These are phyloP conservation scores for Trametes punicea DNA, from an alignment of 768 basidiomycete genomes.

Conservation along the genomic window DNA sequence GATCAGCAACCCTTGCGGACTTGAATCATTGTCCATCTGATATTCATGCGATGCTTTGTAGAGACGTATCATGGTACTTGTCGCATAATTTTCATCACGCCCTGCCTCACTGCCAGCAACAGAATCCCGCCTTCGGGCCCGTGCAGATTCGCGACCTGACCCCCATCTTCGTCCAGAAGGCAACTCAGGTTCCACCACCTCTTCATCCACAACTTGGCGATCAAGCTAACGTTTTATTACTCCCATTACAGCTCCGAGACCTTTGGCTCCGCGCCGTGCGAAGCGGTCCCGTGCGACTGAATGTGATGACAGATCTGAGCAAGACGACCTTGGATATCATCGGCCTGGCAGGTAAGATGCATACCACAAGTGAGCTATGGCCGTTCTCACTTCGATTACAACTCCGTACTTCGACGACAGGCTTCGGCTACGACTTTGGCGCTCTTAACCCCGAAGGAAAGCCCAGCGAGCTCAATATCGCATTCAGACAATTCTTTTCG, in stretches of 20 bases:
- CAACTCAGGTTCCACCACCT: slow-evolving; percentile 43
- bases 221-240: too few species aligned
- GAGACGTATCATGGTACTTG: slow-evolving; percentile 29
- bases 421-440: slow-evolving; percentile 36
- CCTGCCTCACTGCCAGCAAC: neutral
- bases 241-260: slow-evolving; percentile 23
- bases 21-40: too few species aligned
- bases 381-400: neutral
- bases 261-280: slow-evolving; percentile 28
- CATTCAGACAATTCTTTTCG: slow-evolving; percentile 28
- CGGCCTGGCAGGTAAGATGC: slow-evolving; percentile 35
- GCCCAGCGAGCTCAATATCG: slow-evolving; percentile 31
- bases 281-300: slow-evolving; percentile 25
- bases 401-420: slow-evolving; percentile 11
- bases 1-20: too few species aligned
- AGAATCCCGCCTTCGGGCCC: slow-evolving; percentile 69
- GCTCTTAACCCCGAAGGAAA: slow-evolving; percentile 26
- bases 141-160: slow-evolving; percentile 57
- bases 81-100: neutral
- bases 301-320: slow-evolving; percentile 34
- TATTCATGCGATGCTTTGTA: neutral
- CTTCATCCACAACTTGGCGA: too few species aligned
- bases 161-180: slow-evolving; percentile 54
- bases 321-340: slow-evolving; percentile 41
- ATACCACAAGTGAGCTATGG: too few species aligned